Evolutionary conservation across 2,329 filamentous ascomycete genomes (phyloP).

Genomic region (Arachnomyces sp.): DNA sequence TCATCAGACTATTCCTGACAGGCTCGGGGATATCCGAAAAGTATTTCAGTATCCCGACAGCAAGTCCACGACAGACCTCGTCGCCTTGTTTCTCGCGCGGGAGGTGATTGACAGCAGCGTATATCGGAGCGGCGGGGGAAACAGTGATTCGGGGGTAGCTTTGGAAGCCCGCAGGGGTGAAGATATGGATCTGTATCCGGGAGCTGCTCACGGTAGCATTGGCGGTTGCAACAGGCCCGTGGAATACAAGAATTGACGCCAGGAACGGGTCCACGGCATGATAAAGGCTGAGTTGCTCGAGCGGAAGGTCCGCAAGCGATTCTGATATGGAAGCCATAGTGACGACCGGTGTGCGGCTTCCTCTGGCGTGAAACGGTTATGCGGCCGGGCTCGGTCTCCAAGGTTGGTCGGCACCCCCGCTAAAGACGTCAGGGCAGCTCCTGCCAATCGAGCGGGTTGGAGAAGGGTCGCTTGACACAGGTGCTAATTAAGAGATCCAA

Average conservation of each 20-base stretch:
- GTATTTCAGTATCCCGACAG: conserved; percentile 90
- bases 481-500: no score
- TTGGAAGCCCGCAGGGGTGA: conserved; percentile 78
- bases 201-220: conserved; percentile 83
- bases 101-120: conserved; percentile 79
- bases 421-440: no score
- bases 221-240: conserved; percentile 80
- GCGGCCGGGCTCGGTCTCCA: no score
- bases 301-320: conserved; percentile 65
- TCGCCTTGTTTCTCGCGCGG: conserved; percentile 93
- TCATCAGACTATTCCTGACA: conserved; percentile 62
- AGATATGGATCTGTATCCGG: conserved; percentile 88
- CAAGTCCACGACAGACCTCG: conserved; percentile 81
- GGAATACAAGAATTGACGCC: conserved; percentile 79
- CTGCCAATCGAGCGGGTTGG: no score
- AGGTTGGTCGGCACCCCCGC: no score
- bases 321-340: conserved; percentile 77
- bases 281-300: conserved; percentile 78
- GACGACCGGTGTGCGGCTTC: conserved; percentile 11
- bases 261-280: conserved; percentile 75
- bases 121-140: conserved; percentile 84
- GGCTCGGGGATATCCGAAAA: conserved; percentile 75
- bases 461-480: no score
- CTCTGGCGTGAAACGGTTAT: no score
- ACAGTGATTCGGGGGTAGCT: conserved; percentile 87